phyloP scores from a whole-genome alignment of 768 basidiomycete species.

The Podaxis rugospora region DNA sequence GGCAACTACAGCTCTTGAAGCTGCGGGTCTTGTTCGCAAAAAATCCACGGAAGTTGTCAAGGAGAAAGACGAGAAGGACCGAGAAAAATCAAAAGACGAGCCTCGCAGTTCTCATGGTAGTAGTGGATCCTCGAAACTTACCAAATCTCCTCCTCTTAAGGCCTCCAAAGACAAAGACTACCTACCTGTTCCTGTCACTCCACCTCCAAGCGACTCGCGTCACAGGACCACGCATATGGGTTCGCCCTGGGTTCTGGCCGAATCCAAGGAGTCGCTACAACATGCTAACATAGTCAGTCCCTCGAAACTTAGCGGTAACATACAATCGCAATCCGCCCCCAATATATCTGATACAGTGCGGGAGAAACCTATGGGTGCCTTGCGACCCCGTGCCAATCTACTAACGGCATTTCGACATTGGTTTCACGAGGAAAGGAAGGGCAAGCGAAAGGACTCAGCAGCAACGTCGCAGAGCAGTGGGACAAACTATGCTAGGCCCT shows the following conservation, averaged over 20 bases:
- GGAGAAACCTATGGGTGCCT: constrained; percentile 13
- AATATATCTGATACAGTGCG: constrained; percentile 26
- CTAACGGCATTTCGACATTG: constrained; percentile 83
- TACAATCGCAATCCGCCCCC: constrained; percentile 43
- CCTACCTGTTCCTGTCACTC: constrained; percentile 39
- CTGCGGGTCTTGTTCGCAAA: constrained; percentile 78
- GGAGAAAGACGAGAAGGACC: constrained; percentile 44
- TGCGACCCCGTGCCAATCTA: constrained; percentile 73
- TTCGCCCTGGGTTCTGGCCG: constrained; percentile 75
- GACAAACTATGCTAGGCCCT: constrained; percentile 11
- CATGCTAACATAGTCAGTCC: constrained; percentile 15
- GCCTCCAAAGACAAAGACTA: constrained; percentile 43
- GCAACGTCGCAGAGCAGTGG: constrained; percentile 19
- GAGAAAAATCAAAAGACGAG: constrained; percentile 42
- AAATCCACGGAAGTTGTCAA: constrained; percentile 73
- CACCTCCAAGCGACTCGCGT: constrained; percentile 40
- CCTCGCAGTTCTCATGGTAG: constrained; percentile 64
- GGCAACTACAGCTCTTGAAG: constrained; percentile 87
- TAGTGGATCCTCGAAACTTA: constrained; percentile 51
- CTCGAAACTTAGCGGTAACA: constrained; percentile 47
- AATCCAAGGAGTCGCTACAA: constrained; percentile 30
- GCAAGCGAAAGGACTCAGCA: constrained; percentile 66
- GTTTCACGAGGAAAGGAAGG: constrained; percentile 90
- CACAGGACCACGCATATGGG: constrained; percentile 39
- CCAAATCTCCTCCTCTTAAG: constrained; percentile 66